Evolutionary conservation across 2,329 filamentous ascomycete genomes (phyloP).

Genomic region (Hypoxylon sp.): DNA sequence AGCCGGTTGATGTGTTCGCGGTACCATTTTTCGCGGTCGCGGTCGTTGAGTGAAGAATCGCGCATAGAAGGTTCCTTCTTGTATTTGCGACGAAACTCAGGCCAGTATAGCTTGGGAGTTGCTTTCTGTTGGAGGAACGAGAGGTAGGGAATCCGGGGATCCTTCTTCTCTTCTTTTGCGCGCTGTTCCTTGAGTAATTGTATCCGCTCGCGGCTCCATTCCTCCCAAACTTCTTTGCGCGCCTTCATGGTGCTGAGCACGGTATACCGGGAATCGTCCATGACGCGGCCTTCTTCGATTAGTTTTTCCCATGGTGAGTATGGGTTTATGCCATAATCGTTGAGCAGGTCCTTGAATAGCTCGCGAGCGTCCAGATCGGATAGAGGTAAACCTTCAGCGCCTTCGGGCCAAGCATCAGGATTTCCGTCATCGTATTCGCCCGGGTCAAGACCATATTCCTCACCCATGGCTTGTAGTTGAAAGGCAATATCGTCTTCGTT

Average conservation of each 20-base stretch:
- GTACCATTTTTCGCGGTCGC: constrained; percentile 82
- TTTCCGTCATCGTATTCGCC: constrained; percentile 77
- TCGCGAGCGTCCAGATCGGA: constrained; percentile 78
- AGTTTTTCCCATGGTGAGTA: constrained; percentile 93
- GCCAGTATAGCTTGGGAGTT: constrained; percentile 94
- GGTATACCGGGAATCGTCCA: constrained; percentile 88
- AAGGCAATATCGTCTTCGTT: constrained; percentile 94
- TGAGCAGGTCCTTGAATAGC: constrained; percentile 85
- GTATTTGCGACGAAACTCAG: constrained; percentile 92
- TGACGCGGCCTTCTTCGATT: constrained; percentile 80
- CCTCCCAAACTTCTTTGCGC: constrained; percentile 82
- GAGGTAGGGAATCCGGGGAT: constrained; percentile 85
- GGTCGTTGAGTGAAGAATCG: constrained; percentile 74
- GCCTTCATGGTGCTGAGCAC: constrained; percentile 81
- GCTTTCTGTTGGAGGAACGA: constrained; percentile 82
- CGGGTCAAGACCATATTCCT: constrained; percentile 80
- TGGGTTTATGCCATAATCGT: constrained; percentile 83
- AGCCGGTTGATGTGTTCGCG: constrained; percentile 75
- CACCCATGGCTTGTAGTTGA: constrained; percentile 88
- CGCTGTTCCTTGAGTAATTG: constrained; percentile 75
- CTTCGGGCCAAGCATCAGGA: constrained; percentile 72
- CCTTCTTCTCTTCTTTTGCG: constrained; percentile 78
- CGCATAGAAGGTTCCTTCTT: constrained; percentile 84
- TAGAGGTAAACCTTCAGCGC: constrained; percentile 73
- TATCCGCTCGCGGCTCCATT: constrained; percentile 83